These are phyloP conservation scores for Mortierella hygrophila DNA, from an alignment of 192 early-diverging fungal genomes.

Conservation along the genomic window DNA sequence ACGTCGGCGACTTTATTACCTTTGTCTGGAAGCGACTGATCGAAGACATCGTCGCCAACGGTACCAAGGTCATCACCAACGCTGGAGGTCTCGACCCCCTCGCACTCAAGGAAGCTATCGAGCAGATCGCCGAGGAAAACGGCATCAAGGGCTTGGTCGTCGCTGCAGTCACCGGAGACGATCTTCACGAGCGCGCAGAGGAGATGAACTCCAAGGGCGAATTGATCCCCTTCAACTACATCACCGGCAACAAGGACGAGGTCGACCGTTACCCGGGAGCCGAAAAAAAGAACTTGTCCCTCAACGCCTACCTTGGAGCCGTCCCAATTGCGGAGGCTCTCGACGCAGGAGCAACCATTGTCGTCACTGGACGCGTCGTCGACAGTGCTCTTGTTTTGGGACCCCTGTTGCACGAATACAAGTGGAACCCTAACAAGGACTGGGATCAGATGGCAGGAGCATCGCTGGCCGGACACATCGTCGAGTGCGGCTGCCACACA, in stretches of 20 bases:
- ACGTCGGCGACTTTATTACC: conserved; percentile 71
- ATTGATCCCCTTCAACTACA: conserved; percentile 56
- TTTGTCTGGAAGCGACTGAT: conserved; percentile 63
- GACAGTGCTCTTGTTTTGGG: conserved; percentile 75
- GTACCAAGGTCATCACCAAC: conserved; percentile 74
- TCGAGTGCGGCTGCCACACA: conserved; percentile 77
- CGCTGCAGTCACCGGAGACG: conserved; percentile 74
- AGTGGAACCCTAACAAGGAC: conserved; percentile 63
- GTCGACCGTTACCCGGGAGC: conserved; percentile 63
- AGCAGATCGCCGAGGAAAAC: conserved; percentile 57
- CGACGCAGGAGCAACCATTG: conserved; percentile 68
- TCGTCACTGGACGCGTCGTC: conserved; percentile 77
- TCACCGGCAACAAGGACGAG: conserved; percentile 56
- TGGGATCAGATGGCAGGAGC: conserved; percentile 72
- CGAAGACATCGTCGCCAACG: conserved; percentile 63
- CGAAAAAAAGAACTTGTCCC: conserved; percentile 66
- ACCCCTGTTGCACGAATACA: conserved; percentile 72
- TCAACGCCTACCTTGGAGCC: conserved; percentile 77
- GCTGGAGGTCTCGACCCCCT: conserved; percentile 75
- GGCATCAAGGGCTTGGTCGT: conserved; percentile 61
- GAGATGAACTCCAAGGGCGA: conserved; percentile 43
- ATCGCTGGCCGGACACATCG: conserved; percentile 75
- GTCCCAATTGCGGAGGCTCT: conserved; percentile 67
- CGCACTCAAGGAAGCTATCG: conserved; percentile 74
- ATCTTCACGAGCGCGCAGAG: conserved; percentile 57